Percentiles rank a stretch among this genome's conserved stretches.
Conservation (phyloP, 164 flowering plant genomes). For the Liriodendron chinense region DNA sequence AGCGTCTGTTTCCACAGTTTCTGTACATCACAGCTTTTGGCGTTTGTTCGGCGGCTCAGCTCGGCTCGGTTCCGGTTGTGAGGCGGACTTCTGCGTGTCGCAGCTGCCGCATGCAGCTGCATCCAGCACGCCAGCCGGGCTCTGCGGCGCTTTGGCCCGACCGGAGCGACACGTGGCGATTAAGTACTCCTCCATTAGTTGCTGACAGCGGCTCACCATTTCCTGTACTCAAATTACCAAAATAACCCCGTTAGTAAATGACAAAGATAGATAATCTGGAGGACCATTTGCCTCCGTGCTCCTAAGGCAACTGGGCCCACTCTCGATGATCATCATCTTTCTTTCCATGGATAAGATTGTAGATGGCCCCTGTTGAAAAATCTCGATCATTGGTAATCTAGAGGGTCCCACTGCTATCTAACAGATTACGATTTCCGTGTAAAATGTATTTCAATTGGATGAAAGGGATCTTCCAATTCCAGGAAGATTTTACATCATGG, state of each 20-base stretch:
- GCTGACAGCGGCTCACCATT: constrained; percentile 63
- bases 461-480: no score
- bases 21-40: constrained; percentile 37
- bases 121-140: constrained; percentile 64
- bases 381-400: no score
- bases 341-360: background rate
- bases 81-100: constrained; percentile 34
- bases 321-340: background rate
- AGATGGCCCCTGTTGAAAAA: background rate
- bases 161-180: constrained; percentile 51
- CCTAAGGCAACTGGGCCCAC: background rate
- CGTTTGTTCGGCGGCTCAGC: constrained; percentile 33
- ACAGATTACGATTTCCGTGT: no score
- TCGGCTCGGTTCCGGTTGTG: constrained; percentile 8
- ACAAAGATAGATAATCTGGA: background rate
- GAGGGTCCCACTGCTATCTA: no score
- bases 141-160: constrained; percentile 32
- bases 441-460: no score
- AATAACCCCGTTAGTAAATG: background rate
- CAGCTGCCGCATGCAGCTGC: constrained; percentile 63
- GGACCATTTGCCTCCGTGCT: background rate
- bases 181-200: constrained; percentile 58
- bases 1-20: constrained; percentile 22
- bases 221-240: constrained; percentile 28
- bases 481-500: no score